phyloP scores from a whole-genome alignment of 768 basidiomycete genomes.

The Epithele typhae region DNA sequence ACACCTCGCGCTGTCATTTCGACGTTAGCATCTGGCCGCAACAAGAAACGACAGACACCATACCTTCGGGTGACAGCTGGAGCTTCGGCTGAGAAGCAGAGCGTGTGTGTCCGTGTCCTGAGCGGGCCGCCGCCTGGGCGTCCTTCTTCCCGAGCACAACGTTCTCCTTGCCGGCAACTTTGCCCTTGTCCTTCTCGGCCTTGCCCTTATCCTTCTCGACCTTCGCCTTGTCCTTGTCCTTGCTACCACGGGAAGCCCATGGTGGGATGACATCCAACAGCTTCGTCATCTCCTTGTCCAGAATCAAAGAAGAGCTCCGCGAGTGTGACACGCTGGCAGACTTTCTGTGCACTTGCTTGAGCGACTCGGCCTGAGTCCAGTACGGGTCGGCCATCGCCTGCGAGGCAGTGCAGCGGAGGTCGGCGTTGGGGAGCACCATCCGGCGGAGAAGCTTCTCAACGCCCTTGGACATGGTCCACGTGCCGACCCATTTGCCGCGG shows the following conservation, averaged over 20 bases:
- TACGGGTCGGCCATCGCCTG: conserved; percentile 65
- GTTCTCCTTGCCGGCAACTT: conserved; percentile 15
- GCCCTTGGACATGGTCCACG: conserved; percentile 62
- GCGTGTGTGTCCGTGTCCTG: conserved; percentile 20
- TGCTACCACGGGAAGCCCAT: conserved; percentile 22
- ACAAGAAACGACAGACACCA: too few species aligned
- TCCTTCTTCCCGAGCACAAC: background rate
- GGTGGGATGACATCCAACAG: conserved; percentile 34
- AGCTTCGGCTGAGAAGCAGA: conserved; percentile 35
- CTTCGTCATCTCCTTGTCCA: too few species aligned
- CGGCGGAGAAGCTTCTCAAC: conserved; percentile 65
- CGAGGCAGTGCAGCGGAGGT: conserved; percentile 65
- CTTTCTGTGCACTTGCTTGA: conserved; percentile 27
- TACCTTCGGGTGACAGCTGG: conserved; percentile 14
- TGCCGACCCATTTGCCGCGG: conserved; percentile 84
- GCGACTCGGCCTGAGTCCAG: conserved; percentile 40
- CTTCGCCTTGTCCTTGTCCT: conserved; percentile 11
- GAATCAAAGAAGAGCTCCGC: conserved; percentile 19
- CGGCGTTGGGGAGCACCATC: conserved; percentile 82
- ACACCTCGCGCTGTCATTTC: conserved; percentile 7
- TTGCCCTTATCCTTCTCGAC: conserved; percentile 15
- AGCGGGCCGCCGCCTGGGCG: background rate
- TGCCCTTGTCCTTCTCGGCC: conserved; percentile 1
- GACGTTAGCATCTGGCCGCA: too few species aligned
- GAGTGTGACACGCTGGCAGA: conserved; percentile 25